These are phyloP conservation scores for Draba incana DNA, from an alignment of 345 rosid genomes.

Conservation along the genomic window DNA sequence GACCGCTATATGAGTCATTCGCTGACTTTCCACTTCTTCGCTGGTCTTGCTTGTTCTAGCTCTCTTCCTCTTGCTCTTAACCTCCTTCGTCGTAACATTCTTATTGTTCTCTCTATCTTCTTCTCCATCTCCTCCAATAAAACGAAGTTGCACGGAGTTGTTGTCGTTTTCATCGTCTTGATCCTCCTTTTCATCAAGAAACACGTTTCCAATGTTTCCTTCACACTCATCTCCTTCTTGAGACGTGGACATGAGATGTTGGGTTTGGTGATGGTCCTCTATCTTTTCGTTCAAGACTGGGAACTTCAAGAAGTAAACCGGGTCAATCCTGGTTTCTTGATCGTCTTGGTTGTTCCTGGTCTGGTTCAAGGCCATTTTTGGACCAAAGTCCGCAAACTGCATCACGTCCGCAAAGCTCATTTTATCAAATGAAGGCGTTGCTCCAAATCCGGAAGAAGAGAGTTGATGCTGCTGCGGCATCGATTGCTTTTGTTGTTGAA, in stretches of 20 bases:
- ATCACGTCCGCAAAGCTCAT: slow-evolving; percentile 82
- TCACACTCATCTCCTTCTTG: slow-evolving; percentile 46
- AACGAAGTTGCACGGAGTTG: slow-evolving; percentile 57
- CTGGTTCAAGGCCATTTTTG: slow-evolving; percentile 69
- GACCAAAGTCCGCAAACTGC: slow-evolving; percentile 90
- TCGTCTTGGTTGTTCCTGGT: slow-evolving; percentile 57
- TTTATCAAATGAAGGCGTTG: slow-evolving; percentile 63
- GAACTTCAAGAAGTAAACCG: slow-evolving; percentile 81
- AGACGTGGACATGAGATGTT: slow-evolving; percentile 7
- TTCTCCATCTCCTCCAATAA: slow-evolving; percentile 43
- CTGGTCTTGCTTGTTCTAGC: slow-evolving; percentile 75
- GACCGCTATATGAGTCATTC: slow-evolving; percentile 94
- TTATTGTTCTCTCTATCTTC: slow-evolving; percentile 33
- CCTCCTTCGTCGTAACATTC: slow-evolving; percentile 41
- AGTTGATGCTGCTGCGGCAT: slow-evolving; percentile 53
- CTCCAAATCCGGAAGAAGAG: slow-evolving; percentile 47
- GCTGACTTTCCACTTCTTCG: slow-evolving; percentile 91
- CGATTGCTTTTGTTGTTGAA: slow-evolving; percentile 46
- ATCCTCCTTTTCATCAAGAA: no score
- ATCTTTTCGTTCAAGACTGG: slow-evolving; percentile 70
- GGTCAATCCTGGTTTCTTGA: slow-evolving; percentile 69
- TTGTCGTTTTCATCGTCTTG: no score
- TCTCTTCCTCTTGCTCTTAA: slow-evolving; percentile 77
- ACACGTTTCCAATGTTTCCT: slow-evolving; percentile 32
- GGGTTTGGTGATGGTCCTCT: slow-evolving; percentile 43